Conservation (phyloP, 345 rosid genomes). For the Populus euphratica region DNA sequence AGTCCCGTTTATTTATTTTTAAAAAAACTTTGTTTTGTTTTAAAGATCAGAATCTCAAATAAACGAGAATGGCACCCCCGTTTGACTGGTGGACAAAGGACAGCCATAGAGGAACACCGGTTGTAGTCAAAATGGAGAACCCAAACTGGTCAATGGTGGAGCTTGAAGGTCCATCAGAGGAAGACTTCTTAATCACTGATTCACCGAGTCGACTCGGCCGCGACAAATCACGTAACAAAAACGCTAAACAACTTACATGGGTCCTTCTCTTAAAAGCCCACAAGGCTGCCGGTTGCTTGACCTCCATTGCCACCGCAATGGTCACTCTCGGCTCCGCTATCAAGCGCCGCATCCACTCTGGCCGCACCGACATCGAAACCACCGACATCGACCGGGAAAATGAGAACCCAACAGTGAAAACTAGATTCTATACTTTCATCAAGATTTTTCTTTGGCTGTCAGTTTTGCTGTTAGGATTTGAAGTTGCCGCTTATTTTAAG, state of each 20-base stretch:
- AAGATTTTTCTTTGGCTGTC: slow-evolving; percentile 69
- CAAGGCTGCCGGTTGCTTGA: slow-evolving; percentile 90
- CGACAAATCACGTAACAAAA: slow-evolving; percentile 70
- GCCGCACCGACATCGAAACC: slow-evolving; percentile 57
- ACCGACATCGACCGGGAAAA: slow-evolving; percentile 19
- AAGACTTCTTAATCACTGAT: slow-evolving; percentile 55
- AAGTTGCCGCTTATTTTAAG: slow-evolving; percentile 67
- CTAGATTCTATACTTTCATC: slow-evolving; percentile 62
- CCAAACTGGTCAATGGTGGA: slow-evolving; percentile 99
- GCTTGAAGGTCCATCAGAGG: slow-evolving; percentile 69
- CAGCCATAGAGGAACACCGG: slow-evolving; percentile 80
- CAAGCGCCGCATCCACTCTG: slow-evolving; percentile 69
- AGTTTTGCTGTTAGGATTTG: slow-evolving; percentile 58
- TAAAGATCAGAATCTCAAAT: slow-evolving; percentile 1
- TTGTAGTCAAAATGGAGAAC: slow-evolving; percentile 92
- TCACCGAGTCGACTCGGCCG: slow-evolving; percentile 24
- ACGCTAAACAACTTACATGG: slow-evolving; percentile 99
- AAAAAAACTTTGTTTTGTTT: not conserved
- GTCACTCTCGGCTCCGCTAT: slow-evolving; percentile 62
- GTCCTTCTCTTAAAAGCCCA: slow-evolving; percentile 91
- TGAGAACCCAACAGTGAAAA: slow-evolving; percentile 43
- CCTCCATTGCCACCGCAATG: slow-evolving; percentile 67
- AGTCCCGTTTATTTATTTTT: not conserved
- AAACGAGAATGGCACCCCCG: slow-evolving; percentile 58
- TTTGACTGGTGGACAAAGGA: slow-evolving; percentile 83